Percentiles rank a stretch among this genome's conserved stretches.
These are phyloP conservation scores for Thermoascus crustaceus DNA, from an alignment of 2,329 filamentous ascomycete genomes.

Conservation along the genomic window DNA sequence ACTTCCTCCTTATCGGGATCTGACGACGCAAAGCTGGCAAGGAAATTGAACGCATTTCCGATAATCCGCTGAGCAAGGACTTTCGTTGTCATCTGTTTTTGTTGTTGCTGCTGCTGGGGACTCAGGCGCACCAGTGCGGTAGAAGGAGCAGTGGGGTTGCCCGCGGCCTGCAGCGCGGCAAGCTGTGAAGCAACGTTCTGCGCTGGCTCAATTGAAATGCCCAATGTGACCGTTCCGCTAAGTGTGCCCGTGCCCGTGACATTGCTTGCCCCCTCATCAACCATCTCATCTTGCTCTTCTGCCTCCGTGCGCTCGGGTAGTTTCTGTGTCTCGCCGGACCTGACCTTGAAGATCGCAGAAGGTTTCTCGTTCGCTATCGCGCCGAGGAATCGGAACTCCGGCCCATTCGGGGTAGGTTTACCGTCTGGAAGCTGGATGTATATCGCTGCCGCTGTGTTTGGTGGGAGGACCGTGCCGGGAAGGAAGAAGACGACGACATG, in stretches of 20 bases:
- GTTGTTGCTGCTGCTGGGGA: constrained; percentile 16
- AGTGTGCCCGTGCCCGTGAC: constrained; percentile 15
- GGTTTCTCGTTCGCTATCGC: constrained; percentile 85
- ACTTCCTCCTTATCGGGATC: constrained; percentile 57
- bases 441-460: constrained; percentile 74
- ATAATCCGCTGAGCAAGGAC: constrained; percentile 88
- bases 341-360: constrained; percentile 80
- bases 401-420: constrained; percentile 21
- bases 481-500: constrained; percentile 87
- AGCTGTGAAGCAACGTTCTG: constrained; percentile 64
- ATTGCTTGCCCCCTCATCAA: constrained; percentile 35
- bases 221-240: constrained; percentile 57
- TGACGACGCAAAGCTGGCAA: constrained; percentile 73
- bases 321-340: constrained; percentile 18
- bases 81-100: constrained; percentile 54
- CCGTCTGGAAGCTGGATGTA: constrained; percentile 66
- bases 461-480: constrained; percentile 65
- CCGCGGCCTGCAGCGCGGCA: constrained; percentile 43
- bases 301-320: constrained; percentile 20
- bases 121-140: constrained; percentile 23
- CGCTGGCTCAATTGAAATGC: constrained; percentile 72
- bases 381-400: constrained; percentile 75
- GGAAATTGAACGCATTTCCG: constrained; percentile 92
- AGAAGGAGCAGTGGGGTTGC: constrained; percentile 16
- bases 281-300: constrained; percentile 37